Evolutionary conservation across 2,329 filamentous ascomycete species (phyloP), one percentile per base, ranked within the genome.

Genomic region (Xylariales sp.): DNA sequence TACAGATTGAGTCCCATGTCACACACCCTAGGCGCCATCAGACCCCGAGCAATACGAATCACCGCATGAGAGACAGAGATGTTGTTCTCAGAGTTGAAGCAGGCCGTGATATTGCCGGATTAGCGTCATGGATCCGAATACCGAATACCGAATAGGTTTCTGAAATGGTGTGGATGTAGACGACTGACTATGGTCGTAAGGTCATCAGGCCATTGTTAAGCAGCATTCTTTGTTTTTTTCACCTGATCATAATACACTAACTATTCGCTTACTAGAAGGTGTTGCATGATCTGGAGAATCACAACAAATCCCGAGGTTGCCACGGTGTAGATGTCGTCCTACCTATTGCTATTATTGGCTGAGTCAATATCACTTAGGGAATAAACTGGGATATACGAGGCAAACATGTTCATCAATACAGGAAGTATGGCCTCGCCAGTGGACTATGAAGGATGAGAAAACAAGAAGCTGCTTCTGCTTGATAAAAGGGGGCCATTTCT

Each of bases 221-320:
- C 32, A 34, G 32, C 32, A 34, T 34, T 34, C 32, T 34, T 34
- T 34, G 5, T 34, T 34, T 34, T 34, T n/a, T 48, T 18, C 45
- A 48, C 45, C 45, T 48, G 45, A 48, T 48, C 18, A 1, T 48
- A 45, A 45, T n/a, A n/a, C 9, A 48, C 45, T 3, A 48, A n/a
- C 45, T 48, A n/a, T 48, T 48, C 14, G 45, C 45, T 48, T 48
- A 48, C 45, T n/a, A 48, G 45, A 48, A 48, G 45, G 16, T 48
- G 45, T 8, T n/a, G 14, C 14, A 18, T 48, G 12, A 48, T 18
- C 45, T n/a, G 1, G 45, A 48, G 45, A 48, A n/a, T 48, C 6
- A n/a, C 6, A 12, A 18, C 45, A 48, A 48, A n/a, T 23, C 45
- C 45, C 45, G 45, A 48, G 45, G 45, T 18, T 45, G 45, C 2